phyloP scores from a whole-genome alignment of 345 rosid genomes.

The Ailanthus altissimus region DNA sequence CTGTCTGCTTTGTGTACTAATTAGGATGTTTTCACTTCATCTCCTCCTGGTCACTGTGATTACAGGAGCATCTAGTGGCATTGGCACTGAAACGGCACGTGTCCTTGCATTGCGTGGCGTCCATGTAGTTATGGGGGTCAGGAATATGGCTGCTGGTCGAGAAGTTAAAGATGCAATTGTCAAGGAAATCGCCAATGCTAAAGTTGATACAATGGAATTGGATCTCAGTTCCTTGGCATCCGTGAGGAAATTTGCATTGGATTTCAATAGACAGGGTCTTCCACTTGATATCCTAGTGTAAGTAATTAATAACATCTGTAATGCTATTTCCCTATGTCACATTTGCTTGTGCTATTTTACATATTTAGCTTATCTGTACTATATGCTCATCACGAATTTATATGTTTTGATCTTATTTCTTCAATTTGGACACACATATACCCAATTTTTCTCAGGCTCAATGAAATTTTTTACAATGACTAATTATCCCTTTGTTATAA shows the following conservation, averaged over 20 bases:
- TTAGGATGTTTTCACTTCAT: background rate
- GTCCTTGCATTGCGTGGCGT: constrained; percentile 51
- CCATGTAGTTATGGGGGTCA: constrained; percentile 44
- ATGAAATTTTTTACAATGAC: background rate
- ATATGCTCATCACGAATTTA: background rate
- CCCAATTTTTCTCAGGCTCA: background rate
- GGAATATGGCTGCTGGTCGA: constrained; percentile 32
- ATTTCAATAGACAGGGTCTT: constrained; percentile 37
- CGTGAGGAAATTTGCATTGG: constrained; percentile 47
- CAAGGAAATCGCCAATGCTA: constrained; percentile 35
- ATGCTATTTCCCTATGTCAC: background rate
- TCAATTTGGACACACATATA: background rate
- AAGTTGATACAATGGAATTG: constrained; percentile 43
- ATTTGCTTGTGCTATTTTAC: background rate
- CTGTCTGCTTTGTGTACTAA: background rate
- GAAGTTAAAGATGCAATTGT: constrained; percentile 36
- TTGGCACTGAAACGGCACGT: constrained; percentile 45
- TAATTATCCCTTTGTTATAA: background rate
- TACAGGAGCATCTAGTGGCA: constrained; percentile 50
- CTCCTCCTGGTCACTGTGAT: background rate
- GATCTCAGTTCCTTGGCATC: constrained; percentile 39
- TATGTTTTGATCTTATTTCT: background rate
- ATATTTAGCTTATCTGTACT: background rate
- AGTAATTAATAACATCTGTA: background rate
- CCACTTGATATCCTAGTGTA: constrained; percentile 57